These are phyloP conservation scores for Leucocoprinus birnbaumii DNA, from an alignment of 768 basidiomycete species.

Conservation along the genomic window DNA sequence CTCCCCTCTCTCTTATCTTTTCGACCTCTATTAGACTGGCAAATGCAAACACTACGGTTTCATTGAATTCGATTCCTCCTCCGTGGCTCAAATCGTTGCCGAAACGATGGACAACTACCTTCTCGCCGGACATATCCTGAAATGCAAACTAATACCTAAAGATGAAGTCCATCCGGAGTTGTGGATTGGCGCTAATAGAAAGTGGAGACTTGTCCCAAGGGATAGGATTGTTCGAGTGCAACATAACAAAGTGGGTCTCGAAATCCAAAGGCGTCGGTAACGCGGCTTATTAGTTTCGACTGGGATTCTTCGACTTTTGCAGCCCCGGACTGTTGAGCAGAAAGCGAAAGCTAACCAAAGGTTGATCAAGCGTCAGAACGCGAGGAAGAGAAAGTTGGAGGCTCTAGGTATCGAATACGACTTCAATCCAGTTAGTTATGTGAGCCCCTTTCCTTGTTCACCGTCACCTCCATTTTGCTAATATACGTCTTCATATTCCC, in stretches of 20 bases:
- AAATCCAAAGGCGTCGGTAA: neutral
- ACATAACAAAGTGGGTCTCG: slow-evolving; percentile 73
- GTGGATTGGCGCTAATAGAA: slow-evolving; percentile 96
- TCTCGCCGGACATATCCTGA: slow-evolving; percentile 89
- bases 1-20: neutral
- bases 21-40: slow-evolving; percentile 67
- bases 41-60: slow-evolving; percentile 96
- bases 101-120: slow-evolving; percentile 99
- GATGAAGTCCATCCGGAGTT: slow-evolving; percentile 90
- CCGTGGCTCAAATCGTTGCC: slow-evolving; percentile 91
- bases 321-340: slow-evolving; percentile 76
- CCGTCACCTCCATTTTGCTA: neutral
- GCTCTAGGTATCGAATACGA: slow-evolving; percentile 87
- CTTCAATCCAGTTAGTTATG: slow-evolving; percentile 79
- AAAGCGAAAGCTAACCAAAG: slow-evolving; percentile 62
- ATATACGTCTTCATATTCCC: neutral
- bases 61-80: slow-evolving; percentile 87
- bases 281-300: too few species aligned
- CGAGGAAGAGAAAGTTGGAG: slow-evolving; percentile 75
- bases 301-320: neutral
- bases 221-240: slow-evolving; percentile 66
- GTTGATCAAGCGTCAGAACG: slow-evolving; percentile 72
- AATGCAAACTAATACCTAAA: slow-evolving; percentile 86
- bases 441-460: slow-evolving; percentile 36
- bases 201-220: slow-evolving; percentile 76